Base-by-base conservation (phyloP, 257 asterid species). In the Craterostigma plantagineum region DNA sequence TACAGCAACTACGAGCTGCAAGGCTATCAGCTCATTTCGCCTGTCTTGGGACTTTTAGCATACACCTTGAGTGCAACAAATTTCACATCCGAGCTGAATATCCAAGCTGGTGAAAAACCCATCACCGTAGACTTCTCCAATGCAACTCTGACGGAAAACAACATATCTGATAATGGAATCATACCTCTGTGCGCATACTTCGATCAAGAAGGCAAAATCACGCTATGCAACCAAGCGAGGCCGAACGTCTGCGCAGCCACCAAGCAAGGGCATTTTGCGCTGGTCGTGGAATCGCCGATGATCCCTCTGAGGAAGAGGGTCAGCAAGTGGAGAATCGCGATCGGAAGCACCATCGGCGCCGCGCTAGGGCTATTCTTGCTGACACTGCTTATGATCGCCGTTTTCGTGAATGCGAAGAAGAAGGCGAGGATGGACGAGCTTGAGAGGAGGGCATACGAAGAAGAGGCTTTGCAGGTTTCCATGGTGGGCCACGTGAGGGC, bases 401-500 rank as follows among this genome's bases (percentile, higher is more conserved):
- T 87, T 67, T 57, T 72, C 3, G 86, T 58, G 0, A 82, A 74
- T 8, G 83, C 72, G 49, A 82, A 76, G 75, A 87, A 79, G 79
- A 87, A 76, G 62, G 80, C 76, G 27, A 76, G 77, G 57, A 71
- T 71, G 91, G 93, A 82, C 16, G 98, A 82, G 43, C 10, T 76
- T 66, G 95, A 67, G 56, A 68, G 98, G 16, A 61, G 76, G 59
- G 98, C 95, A 15, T 87, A 87, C 27, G 95, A 87, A 45, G 98
- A 87, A 58, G 98, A 87, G 65, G 98, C 98, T 18, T 54, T 87
- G 34, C 76, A 69, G 59, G 95, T 82, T 9, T 87, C 98, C 11
- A 87, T 87, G 98, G 98, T 76, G 16, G 98, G 93, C 0, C 98
- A 87, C 68, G 85, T 87, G 1, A 75, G 97, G 51, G 86, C 93